A percentile compares a stretch with the other conserved stretches of the same genome.
phyloP scores from a whole-genome alignment of 768 basidiomycete genomes.

The Pleurotus tuoliensis region DNA sequence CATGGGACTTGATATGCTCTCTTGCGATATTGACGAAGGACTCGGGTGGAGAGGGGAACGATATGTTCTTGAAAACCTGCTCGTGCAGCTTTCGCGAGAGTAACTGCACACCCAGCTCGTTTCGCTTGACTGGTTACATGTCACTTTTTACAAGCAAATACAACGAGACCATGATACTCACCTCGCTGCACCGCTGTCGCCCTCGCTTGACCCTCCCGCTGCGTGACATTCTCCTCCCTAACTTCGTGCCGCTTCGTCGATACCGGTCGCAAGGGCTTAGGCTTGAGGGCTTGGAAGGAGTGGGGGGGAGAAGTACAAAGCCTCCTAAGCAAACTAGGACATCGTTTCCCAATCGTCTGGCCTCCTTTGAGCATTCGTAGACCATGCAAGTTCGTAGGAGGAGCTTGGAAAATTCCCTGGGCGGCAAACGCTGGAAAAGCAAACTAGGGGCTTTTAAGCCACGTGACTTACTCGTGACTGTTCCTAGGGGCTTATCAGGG shows the following conservation, averaged over 20 bases:
- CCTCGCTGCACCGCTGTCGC: no score
- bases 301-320: neutral
- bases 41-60: constrained; percentile 21
- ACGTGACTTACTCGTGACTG: no score
- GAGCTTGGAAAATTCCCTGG: no score
- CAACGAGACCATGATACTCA: no score
- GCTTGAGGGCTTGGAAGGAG: neutral
- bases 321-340: constrained; percentile 5
- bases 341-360: neutral
- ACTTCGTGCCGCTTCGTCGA: neutral
- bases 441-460: no score
- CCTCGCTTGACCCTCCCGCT: no score
- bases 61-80: constrained; percentile 75
- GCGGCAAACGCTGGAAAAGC: no score
- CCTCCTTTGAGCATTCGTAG: constrained; percentile 26
- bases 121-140: constrained; percentile 54
- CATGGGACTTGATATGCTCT: constrained; percentile 78
- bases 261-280: neutral
- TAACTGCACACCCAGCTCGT: constrained; percentile 76
- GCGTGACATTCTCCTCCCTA: no score
- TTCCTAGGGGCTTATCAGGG: no score
- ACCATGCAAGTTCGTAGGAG: constrained; percentile 35
- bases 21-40: constrained; percentile 70
- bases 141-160: neutral
- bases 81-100: constrained; percentile 71